Percentiles rank a stretch among this genome's conserved stretches.
phyloP scores from a whole-genome alignment of 2,329 filamentous ascomycete genomes.

The Beauveria brongniartii region DNA sequence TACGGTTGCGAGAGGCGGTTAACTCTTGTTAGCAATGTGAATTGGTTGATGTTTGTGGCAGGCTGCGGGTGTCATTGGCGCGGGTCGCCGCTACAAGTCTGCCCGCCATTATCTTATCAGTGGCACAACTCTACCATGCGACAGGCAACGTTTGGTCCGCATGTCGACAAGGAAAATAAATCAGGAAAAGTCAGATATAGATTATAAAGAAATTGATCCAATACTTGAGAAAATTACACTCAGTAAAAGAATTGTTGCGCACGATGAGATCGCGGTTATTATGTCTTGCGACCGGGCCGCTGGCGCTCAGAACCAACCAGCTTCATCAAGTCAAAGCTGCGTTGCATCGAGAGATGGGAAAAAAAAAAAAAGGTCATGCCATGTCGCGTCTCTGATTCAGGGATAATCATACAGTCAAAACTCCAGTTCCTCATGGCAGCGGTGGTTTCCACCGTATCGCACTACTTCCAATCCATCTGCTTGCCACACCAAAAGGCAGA shows the following conservation, averaged over 20 bases:
- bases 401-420: background rate
- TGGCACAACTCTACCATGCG: background rate
- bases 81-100: background rate
- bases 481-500: background rate
- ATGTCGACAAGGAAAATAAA: no score
- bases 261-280: no score
- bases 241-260: no score
- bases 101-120: background rate
- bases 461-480: background rate
- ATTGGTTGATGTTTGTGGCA: background rate
- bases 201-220: no score
- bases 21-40: background rate
- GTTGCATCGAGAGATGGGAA: background rate
- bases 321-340: no score
- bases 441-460: background rate
- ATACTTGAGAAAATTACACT: no score
- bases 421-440: background rate
- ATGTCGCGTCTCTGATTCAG: background rate
- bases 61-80: background rate
- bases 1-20: background rate
- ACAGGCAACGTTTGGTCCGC: background rate
- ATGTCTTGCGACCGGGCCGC: no score
- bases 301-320: no score
- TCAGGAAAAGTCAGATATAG: no score
- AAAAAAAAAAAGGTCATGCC: background rate